Conservation (phyloP, 2,329 filamentous ascomycete species). For the Cladobotryum protrusum region DNA sequence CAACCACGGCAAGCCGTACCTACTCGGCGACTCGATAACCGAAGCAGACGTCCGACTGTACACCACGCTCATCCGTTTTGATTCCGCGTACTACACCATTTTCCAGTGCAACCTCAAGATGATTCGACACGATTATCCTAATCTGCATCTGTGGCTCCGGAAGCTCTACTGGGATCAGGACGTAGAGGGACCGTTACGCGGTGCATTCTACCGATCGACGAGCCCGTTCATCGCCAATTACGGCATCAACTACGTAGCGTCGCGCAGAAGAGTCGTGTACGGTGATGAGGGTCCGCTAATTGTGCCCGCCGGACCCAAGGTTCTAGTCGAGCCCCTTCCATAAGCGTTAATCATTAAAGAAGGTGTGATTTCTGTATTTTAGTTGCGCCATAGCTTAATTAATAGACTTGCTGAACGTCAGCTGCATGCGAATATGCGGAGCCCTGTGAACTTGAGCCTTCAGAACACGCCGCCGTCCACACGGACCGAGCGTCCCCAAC, state of each 20-base stretch:
- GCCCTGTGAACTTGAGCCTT: too few relatives aligned
- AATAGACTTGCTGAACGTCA: too few relatives aligned
- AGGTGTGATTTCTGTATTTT: too few relatives aligned
- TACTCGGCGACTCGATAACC: constrained; percentile 58
- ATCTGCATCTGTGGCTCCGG: constrained; percentile 62
- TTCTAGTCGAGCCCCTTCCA: constrained; percentile 15
- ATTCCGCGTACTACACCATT: constrained; percentile 60
- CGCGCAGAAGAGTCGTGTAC: constrained; percentile 21
- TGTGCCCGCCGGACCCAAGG: constrained; percentile 20
- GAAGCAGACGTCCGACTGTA: constrained; percentile 65
- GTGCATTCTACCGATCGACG: constrained; percentile 63
- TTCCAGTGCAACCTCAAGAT: constrained; percentile 60
- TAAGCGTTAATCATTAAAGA: too few relatives aligned
- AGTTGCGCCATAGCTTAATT: too few relatives aligned
- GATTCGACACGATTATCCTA: constrained; percentile 58
- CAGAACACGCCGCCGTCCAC: too few relatives aligned
- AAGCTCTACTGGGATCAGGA: constrained; percentile 62
- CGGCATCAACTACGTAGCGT: constrained; percentile 22
- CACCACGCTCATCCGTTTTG: constrained; percentile 62
- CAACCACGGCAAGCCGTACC: constrained; percentile 42
- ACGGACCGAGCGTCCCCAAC: neutral
- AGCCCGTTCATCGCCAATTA: constrained; percentile 43
- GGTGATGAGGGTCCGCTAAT: constrained; percentile 23
- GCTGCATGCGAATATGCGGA: too few relatives aligned
- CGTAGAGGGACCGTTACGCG: constrained; percentile 27